These are phyloP conservation scores for Candida odintsovae DNA, from an alignment of 805 yeast genomes.

Conservation along the genomic window DNA sequence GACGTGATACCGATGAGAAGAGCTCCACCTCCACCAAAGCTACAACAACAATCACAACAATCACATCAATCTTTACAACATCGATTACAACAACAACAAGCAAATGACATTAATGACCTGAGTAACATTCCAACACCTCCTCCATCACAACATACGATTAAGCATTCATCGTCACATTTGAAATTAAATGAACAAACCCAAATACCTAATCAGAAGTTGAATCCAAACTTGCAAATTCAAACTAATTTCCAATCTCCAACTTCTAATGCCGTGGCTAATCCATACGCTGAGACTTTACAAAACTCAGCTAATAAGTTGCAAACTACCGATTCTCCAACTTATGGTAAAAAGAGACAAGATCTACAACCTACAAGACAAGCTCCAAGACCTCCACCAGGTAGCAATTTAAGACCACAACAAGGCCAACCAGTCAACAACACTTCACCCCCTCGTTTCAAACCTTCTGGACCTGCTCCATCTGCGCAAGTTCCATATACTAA, in stretches of 20 bases:
- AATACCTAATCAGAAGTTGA: conserved; percentile 11
- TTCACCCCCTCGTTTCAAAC: conserved; percentile 5
- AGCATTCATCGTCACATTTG: conserved; percentile 10
- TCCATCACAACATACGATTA: conserved; percentile 21
- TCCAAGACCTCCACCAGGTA: conserved; percentile 25
- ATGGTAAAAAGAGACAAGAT: conserved; percentile 11
- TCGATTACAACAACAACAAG: conserved; percentile 33
- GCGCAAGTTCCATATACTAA: conserved; percentile 8
- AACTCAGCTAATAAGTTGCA: background rate
- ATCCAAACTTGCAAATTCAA: conserved; percentile 31
- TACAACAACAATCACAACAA: conserved; percentile 11
- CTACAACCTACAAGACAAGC: conserved; percentile 23
- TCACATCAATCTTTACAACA: conserved; percentile 23
- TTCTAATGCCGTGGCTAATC: background rate
- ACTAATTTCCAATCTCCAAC: conserved; percentile 21
- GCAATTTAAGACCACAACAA: conserved; percentile 8
- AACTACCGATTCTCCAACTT: conserved; percentile 11
- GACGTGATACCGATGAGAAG: conserved; percentile 44
- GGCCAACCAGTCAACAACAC: conserved; percentile 1
- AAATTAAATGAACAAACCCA: conserved; percentile 7
- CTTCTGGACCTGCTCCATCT: background rate
- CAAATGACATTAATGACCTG: background rate
- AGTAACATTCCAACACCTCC: conserved; percentile 36
- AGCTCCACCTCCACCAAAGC: conserved; percentile 51
- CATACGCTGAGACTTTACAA: background rate